These are phyloP conservation scores for Zygoascus hellenicus DNA, from an alignment of 1,139 yeast species.

Conservation along the genomic window DNA sequence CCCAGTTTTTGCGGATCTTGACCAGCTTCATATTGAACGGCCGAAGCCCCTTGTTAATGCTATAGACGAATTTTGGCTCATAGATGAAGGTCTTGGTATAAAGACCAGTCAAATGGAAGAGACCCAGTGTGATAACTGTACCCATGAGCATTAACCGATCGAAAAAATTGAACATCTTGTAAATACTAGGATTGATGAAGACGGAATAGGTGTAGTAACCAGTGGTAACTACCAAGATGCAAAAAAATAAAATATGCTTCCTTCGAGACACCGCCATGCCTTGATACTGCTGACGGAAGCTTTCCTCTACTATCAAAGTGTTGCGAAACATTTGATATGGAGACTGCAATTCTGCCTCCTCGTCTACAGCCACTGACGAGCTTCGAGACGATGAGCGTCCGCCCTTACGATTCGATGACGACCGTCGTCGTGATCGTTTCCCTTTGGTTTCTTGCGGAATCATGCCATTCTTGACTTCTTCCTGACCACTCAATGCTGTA, in stretches of 20 bases:
- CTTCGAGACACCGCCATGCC: conserved; percentile 64
- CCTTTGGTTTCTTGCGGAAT: conserved; percentile 1
- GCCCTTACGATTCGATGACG: background rate
- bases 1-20: conserved; percentile 55
- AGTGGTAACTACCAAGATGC: conserved; percentile 38
- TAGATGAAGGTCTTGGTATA: conserved; percentile 77
- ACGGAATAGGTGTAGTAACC: conserved; percentile 30
- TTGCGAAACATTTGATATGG: conserved; percentile 43
- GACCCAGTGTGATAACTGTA: conserved; percentile 58
- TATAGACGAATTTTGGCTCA: conserved; percentile 69
- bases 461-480: conserved; percentile 7
- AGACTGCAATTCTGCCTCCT: conserved; percentile 11
- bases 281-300: conserved; percentile 71
- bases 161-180: conserved; percentile 31
- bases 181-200: conserved; percentile 31
- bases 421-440: background rate
- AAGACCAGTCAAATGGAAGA: conserved; percentile 86
- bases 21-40: conserved; percentile 76
- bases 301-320: conserved; percentile 76
- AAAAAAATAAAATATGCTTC: conserved; percentile 67
- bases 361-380: conserved; percentile 2
- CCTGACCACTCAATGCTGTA: too few relatives aligned
- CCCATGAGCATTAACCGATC: conserved; percentile 62
- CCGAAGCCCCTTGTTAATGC: conserved; percentile 82
- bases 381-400: background rate